Evolutionary conservation across 2,329 filamentous ascomycete species (phyloP), one percentile per base, ranked within the genome.

Genomic region (Ophiostoma ips): DNA sequence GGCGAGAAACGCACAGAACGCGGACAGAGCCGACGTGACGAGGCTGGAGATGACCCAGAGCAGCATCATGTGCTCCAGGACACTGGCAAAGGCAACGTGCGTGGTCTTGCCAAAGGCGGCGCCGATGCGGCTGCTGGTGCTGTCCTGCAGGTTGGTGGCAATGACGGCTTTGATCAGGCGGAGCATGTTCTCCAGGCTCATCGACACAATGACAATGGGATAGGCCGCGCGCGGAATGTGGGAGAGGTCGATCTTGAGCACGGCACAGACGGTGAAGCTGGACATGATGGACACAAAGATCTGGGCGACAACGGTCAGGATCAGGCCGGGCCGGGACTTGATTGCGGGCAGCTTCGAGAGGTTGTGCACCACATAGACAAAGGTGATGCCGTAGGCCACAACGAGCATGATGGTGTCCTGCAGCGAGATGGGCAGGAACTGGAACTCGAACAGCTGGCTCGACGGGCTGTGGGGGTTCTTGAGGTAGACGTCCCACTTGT

Each of bases 151-250:
- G 0, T 83, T 80, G 1, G 83, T 87, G 50, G 81, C 70, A 33
- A 89, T 79, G 36, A 89, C 82, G 7, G 82, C 79, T 59, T 88
- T 87, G 62, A 89, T 86, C 34, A 89, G 68, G 16, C 84, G 73
- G 59, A 88, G 83, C 55, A 86, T 84, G 58, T 89, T 88, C 58
- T 88, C 84, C 31, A 89, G 67, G 46, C 85, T 87, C 66, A 87
- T 81, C 36, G 81, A 76, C 36, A 88, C 71, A 9, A 89, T 76
- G n/a, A 87, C 82, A 10, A 87, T 73, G 0, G 85, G 85, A 60
- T 88, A 90, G 34, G 79, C 79, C 48, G 81, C 81, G 53, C 80
- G 73, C 3, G 85, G 85, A 46, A 90, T 83, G 55, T 77, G 79
- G 10, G 83, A 84, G 2, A 90, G 67, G 58, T 89, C 83, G 58